Base-by-base conservation (phyloP, 352 stramenopile genomes). In the Globisporangium parvum region DNA sequence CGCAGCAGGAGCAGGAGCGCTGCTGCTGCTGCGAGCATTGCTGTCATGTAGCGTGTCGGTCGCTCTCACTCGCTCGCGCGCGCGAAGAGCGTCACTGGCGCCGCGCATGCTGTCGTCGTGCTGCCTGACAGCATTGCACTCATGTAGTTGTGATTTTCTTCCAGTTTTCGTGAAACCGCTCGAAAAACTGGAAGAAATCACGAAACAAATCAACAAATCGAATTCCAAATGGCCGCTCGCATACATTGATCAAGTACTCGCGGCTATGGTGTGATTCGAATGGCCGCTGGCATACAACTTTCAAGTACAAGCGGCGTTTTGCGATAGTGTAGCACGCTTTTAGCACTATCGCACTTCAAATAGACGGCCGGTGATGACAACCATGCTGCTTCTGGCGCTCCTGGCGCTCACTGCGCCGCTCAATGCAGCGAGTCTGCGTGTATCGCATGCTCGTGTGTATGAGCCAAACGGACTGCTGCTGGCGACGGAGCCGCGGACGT, bases 381-480 rank as follows among this genome's bases (percentile, higher is more conserved):
- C n/a, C n/a, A n/a, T n/a, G n/a, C 17, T 21, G 17, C 26, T 37
- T 0, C n/a, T 62, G 40, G 14, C 50, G 9, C 6, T 55, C 1
- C n/a, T n/a, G n/a, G 12, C 24, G 14, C 11, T 21, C 1, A 23
- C 10, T n/a, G 6, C 3, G 37, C 37, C 17, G 37, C 3, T 0
- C 20, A 15, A 8, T 24, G n/a, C 47, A 40, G 11, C 31, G 8
- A 55, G 55, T 20, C 24, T 47, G 14, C n/a, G 20, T 21, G 20
- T 18, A 8, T 6, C 40, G 6, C 56, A 47, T 9, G 41, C 5
- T 23, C 48, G 23, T 35, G 49, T 62, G 56, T 62, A 52, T 24
- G 41, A 51, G 3, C 56, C 56, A n/a, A 17, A 11, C 11, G 31
- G 20, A 12, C 37, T 42, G 11, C 37, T 28, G 44, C 35, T 53